Base-by-base conservation (phyloP, 2,329 filamentous ascomycete genomes). In the Epicoccum sorghinum region DNA sequence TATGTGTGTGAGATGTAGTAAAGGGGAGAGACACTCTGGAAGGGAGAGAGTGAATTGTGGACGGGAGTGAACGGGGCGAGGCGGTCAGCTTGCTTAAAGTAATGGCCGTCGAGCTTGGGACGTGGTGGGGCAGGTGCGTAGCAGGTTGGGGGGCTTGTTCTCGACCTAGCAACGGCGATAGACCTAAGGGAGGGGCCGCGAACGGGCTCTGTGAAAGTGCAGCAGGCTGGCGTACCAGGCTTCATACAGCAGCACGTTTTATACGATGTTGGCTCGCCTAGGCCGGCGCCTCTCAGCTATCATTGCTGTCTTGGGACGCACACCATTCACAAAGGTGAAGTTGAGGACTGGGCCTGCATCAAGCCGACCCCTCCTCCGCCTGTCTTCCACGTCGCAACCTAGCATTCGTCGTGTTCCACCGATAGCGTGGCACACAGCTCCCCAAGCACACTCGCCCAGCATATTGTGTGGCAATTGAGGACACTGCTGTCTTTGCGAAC, bases 11-110 rank as follows among this genome's bases (percentile, higher is more conserved):
- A 22, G 30, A 25, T 55, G 44, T 51, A 29, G 47, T 48, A 30
- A 41, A 29, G 35, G 52, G 33, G 36, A 53, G 47, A 52, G 55
- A 47, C 47, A 56, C 53, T 51, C 53, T 51, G 44, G 47, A 41
- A 47, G 47, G 52, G 39, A 38, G 25, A 58, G 55, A 46, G 47
- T 51, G 53, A 59, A 53, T 46, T 58, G 55, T 52, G 57, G 55
- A 53, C 52, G 55, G 59, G 52, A 59, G 58, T 53, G 36, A 41
- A 50, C 10, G 52, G 32, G 46, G 42, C 47, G 52, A 49, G 60
- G 64, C 61, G 55, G 62, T 60, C 58, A 61, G 56, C 47, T 51
- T 52, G 48, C 54, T 65, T 64, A 66, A 62, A 61, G 49, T 52
- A 55, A 56, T 54, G 55, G 57, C 44, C 58, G 43, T 50, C 35